These are phyloP conservation scores for Albophoma yamanashiensis DNA, from an alignment of 2,329 filamentous ascomycete species.

Conservation along the genomic window DNA sequence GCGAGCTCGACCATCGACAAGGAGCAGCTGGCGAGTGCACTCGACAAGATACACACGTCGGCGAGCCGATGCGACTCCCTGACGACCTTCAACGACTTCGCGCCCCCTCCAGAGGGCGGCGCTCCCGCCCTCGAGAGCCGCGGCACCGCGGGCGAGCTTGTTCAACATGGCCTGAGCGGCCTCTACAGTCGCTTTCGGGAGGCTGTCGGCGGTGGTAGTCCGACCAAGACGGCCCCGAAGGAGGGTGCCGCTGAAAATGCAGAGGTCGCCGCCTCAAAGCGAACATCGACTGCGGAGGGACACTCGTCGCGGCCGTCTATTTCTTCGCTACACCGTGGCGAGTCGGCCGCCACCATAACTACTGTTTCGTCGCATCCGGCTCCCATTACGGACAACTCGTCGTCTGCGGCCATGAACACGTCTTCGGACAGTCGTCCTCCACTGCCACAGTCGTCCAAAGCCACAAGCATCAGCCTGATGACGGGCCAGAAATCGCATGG, in stretches of 20 bases:
- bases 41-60: constrained; percentile 80
- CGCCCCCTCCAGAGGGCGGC: constrained; percentile 49
- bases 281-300: constrained; percentile 27
- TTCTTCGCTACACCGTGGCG: constrained; percentile 29
- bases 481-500: constrained; percentile 31
- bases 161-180: constrained; percentile 80
- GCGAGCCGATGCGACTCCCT: constrained; percentile 78
- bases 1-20: constrained; percentile 41
- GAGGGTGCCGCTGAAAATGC: constrained; percentile 15
- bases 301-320: constrained; percentile 30
- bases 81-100: constrained; percentile 92
- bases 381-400: constrained; percentile 24
- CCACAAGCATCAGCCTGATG: constrained; percentile 36
- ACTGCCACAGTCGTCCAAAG: constrained; percentile 31
- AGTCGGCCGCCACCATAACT: constrained; percentile 22
- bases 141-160: constrained; percentile 57
- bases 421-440: constrained; percentile 29
- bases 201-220: constrained; percentile 61
- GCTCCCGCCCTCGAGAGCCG: constrained; percentile 54
- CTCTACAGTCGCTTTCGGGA: constrained; percentile 79
- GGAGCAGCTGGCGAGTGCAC: constrained; percentile 63
- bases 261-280: constrained; percentile 33
- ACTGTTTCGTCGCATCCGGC: constrained; percentile 18
- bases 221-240: constrained; percentile 22
- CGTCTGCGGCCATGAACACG: constrained; percentile 20